phyloP scores from a whole-genome alignment of 2,329 filamentous ascomycete species.

The Phialophora expanda region DNA sequence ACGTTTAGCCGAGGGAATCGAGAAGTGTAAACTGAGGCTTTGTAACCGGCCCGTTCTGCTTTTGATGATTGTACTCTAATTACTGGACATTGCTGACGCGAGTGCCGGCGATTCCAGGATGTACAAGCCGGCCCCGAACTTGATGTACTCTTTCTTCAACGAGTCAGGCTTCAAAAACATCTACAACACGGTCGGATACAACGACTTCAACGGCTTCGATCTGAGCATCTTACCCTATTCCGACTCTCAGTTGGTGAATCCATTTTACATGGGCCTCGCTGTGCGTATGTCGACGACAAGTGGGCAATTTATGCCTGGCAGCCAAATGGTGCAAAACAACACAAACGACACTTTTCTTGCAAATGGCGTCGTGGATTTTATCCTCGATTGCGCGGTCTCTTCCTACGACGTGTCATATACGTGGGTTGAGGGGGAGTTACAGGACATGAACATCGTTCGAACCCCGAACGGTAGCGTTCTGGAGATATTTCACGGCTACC shows the following conservation, averaged over 20 bases:
- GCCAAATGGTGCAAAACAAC: constrained; percentile 19
- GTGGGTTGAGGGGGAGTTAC: constrained; percentile 18
- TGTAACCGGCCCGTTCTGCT: neutral
- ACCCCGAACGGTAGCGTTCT: constrained; percentile 29
- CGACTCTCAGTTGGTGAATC: constrained; percentile 29
- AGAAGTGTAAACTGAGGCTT: neutral
- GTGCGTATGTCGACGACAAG: constrained; percentile 8
- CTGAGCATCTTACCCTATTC: constrained; percentile 15
- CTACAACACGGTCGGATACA: constrained; percentile 30
- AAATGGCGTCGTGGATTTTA: constrained; percentile 22
- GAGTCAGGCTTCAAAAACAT: constrained; percentile 23
- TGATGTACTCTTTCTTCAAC: constrained; percentile 29
- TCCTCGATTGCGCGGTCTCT: constrained; percentile 23
- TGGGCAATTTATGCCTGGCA: constrained; percentile 14
- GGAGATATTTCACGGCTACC: constrained; percentile 28
- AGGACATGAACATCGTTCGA: constrained; percentile 11
- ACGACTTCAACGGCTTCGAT: constrained; percentile 16
- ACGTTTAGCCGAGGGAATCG: neutral
- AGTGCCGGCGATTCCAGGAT: neutral
- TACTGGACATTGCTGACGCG: neutral
- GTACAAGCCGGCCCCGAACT: constrained; percentile 23
- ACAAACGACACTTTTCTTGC: constrained; percentile 10
- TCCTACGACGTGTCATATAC: constrained; percentile 31
- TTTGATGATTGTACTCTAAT: neutral
- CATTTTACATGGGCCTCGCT: constrained; percentile 27